phyloP scores from a whole-genome alignment of 2,329 filamentous ascomycete species.

The Cladophialophora psammophila region DNA sequence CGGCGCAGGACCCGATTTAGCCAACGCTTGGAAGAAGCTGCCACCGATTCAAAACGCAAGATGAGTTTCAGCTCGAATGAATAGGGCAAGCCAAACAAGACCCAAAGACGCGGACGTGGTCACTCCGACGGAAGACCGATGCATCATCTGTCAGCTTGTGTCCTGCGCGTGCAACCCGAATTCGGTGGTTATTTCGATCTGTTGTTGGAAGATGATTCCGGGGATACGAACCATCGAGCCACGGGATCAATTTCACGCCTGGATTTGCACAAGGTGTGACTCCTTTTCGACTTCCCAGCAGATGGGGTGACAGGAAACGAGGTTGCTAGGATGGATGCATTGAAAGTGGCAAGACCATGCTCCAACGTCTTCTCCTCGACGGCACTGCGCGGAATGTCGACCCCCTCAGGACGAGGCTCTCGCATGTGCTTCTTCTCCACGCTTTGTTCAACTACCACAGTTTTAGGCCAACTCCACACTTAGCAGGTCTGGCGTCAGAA shows the following conservation, averaged over 20 bases:
- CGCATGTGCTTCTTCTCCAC: neutral
- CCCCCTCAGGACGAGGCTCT: neutral
- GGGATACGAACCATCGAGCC: neutral
- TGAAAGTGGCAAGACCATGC: too few relatives aligned
- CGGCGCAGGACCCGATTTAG: neutral
- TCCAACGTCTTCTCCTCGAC: neutral
- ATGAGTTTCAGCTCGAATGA: neutral
- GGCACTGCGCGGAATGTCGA: neutral
- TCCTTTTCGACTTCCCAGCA: neutral
- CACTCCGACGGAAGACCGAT: neutral
- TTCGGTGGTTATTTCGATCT: neutral
- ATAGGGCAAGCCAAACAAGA: neutral
- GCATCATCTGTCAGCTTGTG: neutral
- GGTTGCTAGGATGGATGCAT: too few relatives aligned
- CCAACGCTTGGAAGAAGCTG: neutral
- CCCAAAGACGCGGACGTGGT: neutral
- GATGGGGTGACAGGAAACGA: neutral
- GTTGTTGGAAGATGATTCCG: neutral
- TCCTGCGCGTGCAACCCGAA: neutral
- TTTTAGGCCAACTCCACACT: neutral
- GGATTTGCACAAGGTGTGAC: neutral
- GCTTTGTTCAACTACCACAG: neutral
- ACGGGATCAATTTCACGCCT: neutral
- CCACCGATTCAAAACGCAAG: neutral
- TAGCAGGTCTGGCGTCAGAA: neutral